Percentiles rank a stretch among this genome's conserved stretches.
Conservation (phyloP, 2,329 filamentous ascomycete genomes). For the Aciculosporium take region DNA sequence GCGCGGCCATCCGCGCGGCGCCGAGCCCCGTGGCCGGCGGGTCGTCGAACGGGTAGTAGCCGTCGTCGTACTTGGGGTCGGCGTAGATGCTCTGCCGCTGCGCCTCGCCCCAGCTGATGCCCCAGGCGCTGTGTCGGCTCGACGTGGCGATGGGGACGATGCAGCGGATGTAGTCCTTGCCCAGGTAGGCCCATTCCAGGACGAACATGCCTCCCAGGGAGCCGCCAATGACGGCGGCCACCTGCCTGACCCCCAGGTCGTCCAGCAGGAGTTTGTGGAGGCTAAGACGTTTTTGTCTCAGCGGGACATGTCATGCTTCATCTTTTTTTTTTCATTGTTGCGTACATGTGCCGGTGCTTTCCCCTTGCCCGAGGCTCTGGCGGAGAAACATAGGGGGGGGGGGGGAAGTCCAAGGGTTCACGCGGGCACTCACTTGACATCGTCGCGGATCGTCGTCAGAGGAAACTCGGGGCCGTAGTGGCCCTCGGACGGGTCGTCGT, state of each 20-base stretch:
- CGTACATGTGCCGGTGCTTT: background rate
- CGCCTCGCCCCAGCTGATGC: slow-evolving; percentile 81
- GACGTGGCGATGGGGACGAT: slow-evolving; percentile 79
- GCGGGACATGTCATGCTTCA: background rate
- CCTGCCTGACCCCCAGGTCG: slow-evolving; percentile 62
- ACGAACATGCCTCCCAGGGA: slow-evolving; percentile 85
- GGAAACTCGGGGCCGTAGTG: slow-evolving; percentile 93
- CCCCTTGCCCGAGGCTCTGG: background rate
- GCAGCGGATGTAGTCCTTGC: slow-evolving; percentile 66
- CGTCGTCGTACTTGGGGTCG: slow-evolving; percentile 95
- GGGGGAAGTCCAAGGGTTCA: background rate
- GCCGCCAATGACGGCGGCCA: slow-evolving; percentile 68
- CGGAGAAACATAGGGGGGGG: background rate
- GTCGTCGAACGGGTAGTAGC: slow-evolving; percentile 80
- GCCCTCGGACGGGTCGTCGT: slow-evolving; percentile 59
- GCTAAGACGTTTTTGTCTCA: slow-evolving; percentile 34
- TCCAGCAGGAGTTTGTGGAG: slow-evolving; percentile 70
- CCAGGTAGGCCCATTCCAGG: slow-evolving; percentile 85
- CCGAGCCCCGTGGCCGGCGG: slow-evolving; percentile 77
- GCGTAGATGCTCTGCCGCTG: slow-evolving; percentile 91
- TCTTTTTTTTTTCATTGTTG: background rate
- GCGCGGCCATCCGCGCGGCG: slow-evolving; percentile 89
- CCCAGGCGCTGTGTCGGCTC: slow-evolving; percentile 74
- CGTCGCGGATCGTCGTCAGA: slow-evolving; percentile 85
- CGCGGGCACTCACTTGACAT: slow-evolving; percentile 74